Percentiles rank a stretch among this genome's conserved stretches.
Evolutionary conservation across 176 grass and related monocot species (phyloP).

Genomic region (Cocos nucifera): DNA sequence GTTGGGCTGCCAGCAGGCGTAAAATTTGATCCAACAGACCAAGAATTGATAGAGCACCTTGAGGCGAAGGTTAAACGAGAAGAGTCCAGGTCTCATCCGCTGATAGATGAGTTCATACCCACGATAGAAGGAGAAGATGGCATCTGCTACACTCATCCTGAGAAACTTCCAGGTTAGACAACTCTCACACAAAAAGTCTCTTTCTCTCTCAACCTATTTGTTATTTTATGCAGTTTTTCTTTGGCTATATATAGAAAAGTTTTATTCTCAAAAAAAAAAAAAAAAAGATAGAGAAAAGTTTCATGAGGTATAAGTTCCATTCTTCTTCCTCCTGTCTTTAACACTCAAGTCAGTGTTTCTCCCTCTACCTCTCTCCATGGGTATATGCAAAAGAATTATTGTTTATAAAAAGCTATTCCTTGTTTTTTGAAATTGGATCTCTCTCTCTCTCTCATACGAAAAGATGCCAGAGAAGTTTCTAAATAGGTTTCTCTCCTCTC

Average conservation of each 20-base stretch:
- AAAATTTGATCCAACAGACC: conserved; percentile 95
- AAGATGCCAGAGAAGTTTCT: conserved; percentile 87
- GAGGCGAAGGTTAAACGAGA: conserved; percentile 76
- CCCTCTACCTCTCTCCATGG: conserved; percentile 35
- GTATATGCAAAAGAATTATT: conserved; percentile 72
- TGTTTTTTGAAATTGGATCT: conserved; percentile 4
- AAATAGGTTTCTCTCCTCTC: conserved; percentile 55
- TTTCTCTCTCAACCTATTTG: conserved; percentile 21
- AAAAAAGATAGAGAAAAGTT: neutral
- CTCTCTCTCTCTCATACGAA: conserved; percentile 40
- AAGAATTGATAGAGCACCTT: conserved; percentile 92
- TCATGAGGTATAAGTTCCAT: neutral
- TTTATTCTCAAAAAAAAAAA: neutral
- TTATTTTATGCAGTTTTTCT: conserved; percentile 30
- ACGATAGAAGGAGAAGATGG: conserved; percentile 95
- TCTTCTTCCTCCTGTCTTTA: neutral
- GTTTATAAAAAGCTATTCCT: conserved; percentile 38
- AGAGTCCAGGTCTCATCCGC: conserved; percentile 74
- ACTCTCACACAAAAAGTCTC: conserved; percentile 33
- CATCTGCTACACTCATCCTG: conserved; percentile 99
- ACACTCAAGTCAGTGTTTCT: conserved; percentile 21
- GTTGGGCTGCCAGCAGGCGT: conserved; percentile 84
- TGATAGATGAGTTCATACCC: conserved; percentile 95
- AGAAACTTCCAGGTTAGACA: conserved; percentile 83
- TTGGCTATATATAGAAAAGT: conserved; percentile 23